These are phyloP conservation scores for Orbilia quercus DNA, from an alignment of 2,329 filamentous ascomycete species.

Conservation along the genomic window DNA sequence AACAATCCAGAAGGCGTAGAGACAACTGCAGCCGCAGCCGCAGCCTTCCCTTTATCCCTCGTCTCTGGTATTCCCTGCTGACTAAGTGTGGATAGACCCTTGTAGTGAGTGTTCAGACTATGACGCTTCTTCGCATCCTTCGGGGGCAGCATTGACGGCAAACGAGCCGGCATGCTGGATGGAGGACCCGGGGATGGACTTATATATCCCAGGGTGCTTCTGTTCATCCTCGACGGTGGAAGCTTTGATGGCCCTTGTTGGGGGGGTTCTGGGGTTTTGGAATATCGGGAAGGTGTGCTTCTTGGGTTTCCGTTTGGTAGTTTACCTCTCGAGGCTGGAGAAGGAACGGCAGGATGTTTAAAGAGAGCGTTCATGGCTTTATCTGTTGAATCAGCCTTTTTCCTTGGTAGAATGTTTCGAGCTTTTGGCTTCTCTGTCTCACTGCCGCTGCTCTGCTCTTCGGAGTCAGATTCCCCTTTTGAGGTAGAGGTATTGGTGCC, in stretches of 20 bases:
- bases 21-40: slow-evolving; percentile 3
- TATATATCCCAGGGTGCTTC: slow-evolving; percentile 49
- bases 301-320: slow-evolving; percentile 15
- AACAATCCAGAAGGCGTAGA: slow-evolving; percentile 2
- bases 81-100: slow-evolving; percentile 44
- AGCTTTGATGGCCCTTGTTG: slow-evolving; percentile 32
- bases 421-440: slow-evolving; percentile 15
- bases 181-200: slow-evolving; percentile 49
- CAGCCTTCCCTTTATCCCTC: slow-evolving; percentile 26
- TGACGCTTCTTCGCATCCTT: slow-evolving; percentile 31
- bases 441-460: not conserved
- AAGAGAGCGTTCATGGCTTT: slow-evolving; percentile 43
- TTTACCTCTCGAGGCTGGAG: not conserved
- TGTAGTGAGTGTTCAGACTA: slow-evolving; percentile 43
- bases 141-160: slow-evolving; percentile 40
- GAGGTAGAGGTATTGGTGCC: slow-evolving; percentile 17
- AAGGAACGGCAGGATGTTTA: slow-evolving; percentile 4
- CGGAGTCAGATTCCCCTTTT: slow-evolving; percentile 13
- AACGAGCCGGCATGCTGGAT: slow-evolving; percentile 46
- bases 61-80: slow-evolving; percentile 52
- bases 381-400: slow-evolving; percentile 4
- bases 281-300: slow-evolving; percentile 21
- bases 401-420: not conserved
- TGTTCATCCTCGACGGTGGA: slow-evolving; percentile 50
- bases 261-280: slow-evolving; percentile 39